phyloP scores from a whole-genome alignment of 2,329 filamentous ascomycete genomes.

The Periconia sp. region DNA sequence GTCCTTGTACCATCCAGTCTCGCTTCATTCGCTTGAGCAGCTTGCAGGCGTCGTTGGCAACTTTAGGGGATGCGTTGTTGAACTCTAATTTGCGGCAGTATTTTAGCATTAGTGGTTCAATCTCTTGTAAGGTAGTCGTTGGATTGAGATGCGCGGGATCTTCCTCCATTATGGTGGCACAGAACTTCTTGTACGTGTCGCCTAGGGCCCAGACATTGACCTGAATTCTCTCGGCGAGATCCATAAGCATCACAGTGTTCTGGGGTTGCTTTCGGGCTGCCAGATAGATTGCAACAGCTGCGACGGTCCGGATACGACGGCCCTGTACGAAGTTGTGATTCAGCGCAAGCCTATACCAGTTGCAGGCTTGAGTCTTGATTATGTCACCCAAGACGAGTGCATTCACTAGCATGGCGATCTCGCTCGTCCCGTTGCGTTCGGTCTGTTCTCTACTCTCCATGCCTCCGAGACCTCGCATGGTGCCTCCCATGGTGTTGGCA shows the following conservation, averaged over 20 bases:
- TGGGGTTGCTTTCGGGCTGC: constrained; percentile 80
- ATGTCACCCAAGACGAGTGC: constrained; percentile 46
- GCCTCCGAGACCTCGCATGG: constrained; percentile 54
- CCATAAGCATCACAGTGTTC: constrained; percentile 91
- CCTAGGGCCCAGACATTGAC: constrained; percentile 94
- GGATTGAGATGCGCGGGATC: constrained; percentile 50
- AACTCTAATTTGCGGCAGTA: constrained; percentile 95
- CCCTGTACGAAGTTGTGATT: constrained; percentile 69
- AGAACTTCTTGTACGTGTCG: constrained; percentile 83
- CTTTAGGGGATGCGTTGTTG: constrained; percentile 77
- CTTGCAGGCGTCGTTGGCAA: constrained; percentile 85
- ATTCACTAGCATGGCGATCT: constrained; percentile 47
- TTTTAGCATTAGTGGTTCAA: constrained; percentile 88
- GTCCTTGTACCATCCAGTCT: constrained; percentile 96
- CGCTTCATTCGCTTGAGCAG: constrained; percentile 92
- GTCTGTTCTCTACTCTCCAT: constrained; percentile 67
- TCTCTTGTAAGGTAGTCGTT: constrained; percentile 68
- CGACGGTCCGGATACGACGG: constrained; percentile 81
- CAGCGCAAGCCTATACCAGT: constrained; percentile 56
- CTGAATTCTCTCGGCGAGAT: constrained; percentile 83
- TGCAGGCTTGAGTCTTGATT: constrained; percentile 47
- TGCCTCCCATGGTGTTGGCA: constrained; percentile 64
- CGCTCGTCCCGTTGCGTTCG: constrained; percentile 61
- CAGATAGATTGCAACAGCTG: constrained; percentile 89
- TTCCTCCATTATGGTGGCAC: constrained; percentile 70